Conservation (phyloP, 495 filamentous ascomycete species). For the Darksidea phi region DNA sequence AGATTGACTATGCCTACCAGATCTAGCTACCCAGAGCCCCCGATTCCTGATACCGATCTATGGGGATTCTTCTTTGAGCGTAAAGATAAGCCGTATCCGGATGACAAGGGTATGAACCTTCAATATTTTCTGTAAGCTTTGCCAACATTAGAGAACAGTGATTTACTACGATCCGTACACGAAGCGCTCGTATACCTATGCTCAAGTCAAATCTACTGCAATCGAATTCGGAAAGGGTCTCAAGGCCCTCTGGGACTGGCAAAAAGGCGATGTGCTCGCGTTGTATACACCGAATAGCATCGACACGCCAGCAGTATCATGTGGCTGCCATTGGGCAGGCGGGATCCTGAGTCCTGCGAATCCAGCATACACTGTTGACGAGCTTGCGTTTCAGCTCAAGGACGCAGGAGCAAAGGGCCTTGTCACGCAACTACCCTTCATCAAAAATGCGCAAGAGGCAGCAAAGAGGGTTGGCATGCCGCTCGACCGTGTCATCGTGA, state of each 20-base stretch:
- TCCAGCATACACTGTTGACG: constrained; percentile 79
- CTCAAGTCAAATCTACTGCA: constrained; percentile 62
- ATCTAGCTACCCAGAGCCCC: constrained; percentile 55
- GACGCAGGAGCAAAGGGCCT: constrained; percentile 76
- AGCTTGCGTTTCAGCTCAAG: constrained; percentile 83
- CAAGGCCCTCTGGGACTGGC: constrained; percentile 70
- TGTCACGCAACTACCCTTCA: constrained; percentile 65
- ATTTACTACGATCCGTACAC: constrained; percentile 79
- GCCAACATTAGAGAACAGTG: constrained; percentile 49
- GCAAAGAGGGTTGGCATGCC: constrained; percentile 66
- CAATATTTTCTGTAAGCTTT: neutral
- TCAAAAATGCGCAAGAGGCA: constrained; percentile 64
- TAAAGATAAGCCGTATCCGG: constrained; percentile 63
- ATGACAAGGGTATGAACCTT: constrained; percentile 57
- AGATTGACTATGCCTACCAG: constrained; percentile 52
- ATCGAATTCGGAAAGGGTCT: constrained; percentile 78
- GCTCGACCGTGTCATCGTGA: constrained; percentile 65
- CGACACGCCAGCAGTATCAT: constrained; percentile 56
- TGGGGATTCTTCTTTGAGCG: constrained; percentile 79
- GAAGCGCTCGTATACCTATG: constrained; percentile 69
- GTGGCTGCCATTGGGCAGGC: constrained; percentile 82
- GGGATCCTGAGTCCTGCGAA: constrained; percentile 81
- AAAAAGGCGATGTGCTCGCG: constrained; percentile 62
- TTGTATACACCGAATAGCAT: constrained; percentile 46
- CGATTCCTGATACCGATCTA: constrained; percentile 66